A percentile compares a stretch with the other conserved stretches of the same genome.
Evolutionary conservation across 148 eudicot species (phyloP).

Genomic region (Euryodendron excelsum): DNA sequence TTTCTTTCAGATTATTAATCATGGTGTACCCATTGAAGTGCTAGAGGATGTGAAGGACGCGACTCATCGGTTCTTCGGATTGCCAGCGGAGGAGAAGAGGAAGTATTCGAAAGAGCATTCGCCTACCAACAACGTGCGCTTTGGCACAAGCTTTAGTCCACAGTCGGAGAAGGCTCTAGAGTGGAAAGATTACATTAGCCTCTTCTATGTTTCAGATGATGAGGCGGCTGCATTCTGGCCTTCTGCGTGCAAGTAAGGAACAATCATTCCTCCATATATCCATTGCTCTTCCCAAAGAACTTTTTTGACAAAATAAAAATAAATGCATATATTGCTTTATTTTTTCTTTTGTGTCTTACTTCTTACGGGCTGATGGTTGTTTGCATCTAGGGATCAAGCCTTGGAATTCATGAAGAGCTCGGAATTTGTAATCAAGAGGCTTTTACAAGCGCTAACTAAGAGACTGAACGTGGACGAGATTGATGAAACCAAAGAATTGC

Average conservation of each 20-base stretch:
- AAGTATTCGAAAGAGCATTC: conserved; percentile 23
- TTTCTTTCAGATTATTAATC: conserved; percentile 42
- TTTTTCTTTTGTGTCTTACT: no score
- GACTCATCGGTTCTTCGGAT: conserved; percentile 32
- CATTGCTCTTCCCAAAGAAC: no score
- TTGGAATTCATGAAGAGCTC: conserved; percentile 28
- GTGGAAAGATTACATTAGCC: conserved; percentile 36
- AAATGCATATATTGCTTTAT: no score
- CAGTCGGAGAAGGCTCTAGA: conserved; percentile 30
- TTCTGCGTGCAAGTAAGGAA: conserved; percentile 25
- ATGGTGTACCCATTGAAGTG: conserved; percentile 34
- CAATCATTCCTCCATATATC: no score
- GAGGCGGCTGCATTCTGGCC: conserved; percentile 25
- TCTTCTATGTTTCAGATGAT: conserved; percentile 16
- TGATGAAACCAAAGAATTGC: conserved; percentile 14
- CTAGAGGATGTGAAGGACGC: conserved; percentile 35
- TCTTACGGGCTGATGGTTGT: no score
- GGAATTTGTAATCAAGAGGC: conserved; percentile 14
- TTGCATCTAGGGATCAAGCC: conserved; percentile 32
- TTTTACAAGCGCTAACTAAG: conserved; percentile 25
- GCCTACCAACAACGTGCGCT: conserved; percentile 16
- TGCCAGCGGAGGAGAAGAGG: conserved; percentile 33
- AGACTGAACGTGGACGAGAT: conserved; percentile 27
- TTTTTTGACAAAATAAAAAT: no score
- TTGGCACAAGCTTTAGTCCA: conserved; percentile 31